These are phyloP conservation scores for Trichoderma citrinoviride DNA, from an alignment of 2,329 filamentous ascomycete genomes.

Conservation along the genomic window DNA sequence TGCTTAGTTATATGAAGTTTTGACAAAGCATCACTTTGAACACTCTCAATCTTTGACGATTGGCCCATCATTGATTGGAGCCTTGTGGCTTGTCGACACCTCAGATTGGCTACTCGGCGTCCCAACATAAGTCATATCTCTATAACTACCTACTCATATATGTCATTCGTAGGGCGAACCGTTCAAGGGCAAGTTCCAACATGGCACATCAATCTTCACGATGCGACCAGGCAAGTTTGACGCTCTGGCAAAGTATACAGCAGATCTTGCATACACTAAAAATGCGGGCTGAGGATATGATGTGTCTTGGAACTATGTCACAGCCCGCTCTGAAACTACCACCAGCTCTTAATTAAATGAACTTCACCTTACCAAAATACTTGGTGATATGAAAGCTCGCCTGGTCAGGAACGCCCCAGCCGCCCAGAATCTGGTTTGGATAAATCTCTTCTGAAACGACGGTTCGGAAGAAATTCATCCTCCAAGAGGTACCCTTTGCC, in stretches of 20 bases:
- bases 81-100: too few species aligned
- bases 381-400: conserved; percentile 49
- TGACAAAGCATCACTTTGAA: too few species aligned
- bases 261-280: not conserved
- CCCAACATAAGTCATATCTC: too few species aligned
- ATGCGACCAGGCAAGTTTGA: too few species aligned
- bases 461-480: conserved; percentile 54
- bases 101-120: too few species aligned
- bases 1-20: not conserved
- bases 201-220: too few species aligned
- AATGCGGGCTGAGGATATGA: too few species aligned
- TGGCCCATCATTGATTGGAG: too few species aligned
- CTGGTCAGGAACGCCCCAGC: conserved; percentile 46
- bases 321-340: not conserved
- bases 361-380: conserved; percentile 43
- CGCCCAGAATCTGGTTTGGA: conserved; percentile 45
- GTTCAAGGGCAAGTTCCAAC: too few species aligned
- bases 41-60: too few species aligned
- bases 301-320: not conserved
- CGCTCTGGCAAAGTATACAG: not conserved
- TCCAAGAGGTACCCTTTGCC: conserved; percentile 46
- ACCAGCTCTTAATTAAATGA: conserved; percentile 31
- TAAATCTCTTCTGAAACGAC: conserved; percentile 42
- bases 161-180: too few species aligned
- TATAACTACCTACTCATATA: too few species aligned